Base-by-base conservation (phyloP, 2,329 filamentous ascomycete genomes). In the Colletotrichum eleusines region DNA sequence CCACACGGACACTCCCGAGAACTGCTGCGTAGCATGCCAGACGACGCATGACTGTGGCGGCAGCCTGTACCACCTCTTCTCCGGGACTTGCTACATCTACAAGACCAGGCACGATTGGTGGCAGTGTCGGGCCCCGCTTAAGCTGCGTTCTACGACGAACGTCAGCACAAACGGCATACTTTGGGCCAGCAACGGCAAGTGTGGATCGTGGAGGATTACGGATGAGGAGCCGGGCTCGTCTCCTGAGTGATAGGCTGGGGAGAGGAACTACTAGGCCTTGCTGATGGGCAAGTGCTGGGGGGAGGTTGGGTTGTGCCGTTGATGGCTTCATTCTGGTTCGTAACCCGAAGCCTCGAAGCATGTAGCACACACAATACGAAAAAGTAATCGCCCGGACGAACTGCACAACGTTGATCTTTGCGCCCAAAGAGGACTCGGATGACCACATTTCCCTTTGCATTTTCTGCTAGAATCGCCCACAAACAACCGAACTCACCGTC, bases 11-110 rank as follows among this genome's bases (percentile, higher is more conserved):
- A 51, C 50, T 6, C 35, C 58, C 7, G 61, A 71, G 31, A 33
- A 23, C 20, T 71, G 69, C 58, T 71, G 69, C 11, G 28, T 71
- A 12, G 65, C 58, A 20, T 71, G 69, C 51, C 69, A 71, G 38
- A n/a, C 35, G 44, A 48, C 54, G 57, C 5, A 28, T 9, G 35
- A 38, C 5, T 71, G 69, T 53, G 31, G n/a, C n/a, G 69, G 69
- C 12, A 71, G 69, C 28, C 31, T 71, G 64, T 68, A 63, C 46
- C 60, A 63, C 12, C 5, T 20, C 31, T 44, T 40, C 16, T 28
- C 42, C 18, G 26, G 42, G 31, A 48, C n/a, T 5, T 71, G 69
- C 59, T 68, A 40, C 53, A 58, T 61, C 11, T 71, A 59, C 53
- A 71, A 55, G 58, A 40, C n/a, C 5, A 35, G 16, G 11, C 33